These are phyloP conservation scores for Paratrimastix pyriformis DNA, from an alignment of 78 protist species.

Conservation along the genomic window DNA sequence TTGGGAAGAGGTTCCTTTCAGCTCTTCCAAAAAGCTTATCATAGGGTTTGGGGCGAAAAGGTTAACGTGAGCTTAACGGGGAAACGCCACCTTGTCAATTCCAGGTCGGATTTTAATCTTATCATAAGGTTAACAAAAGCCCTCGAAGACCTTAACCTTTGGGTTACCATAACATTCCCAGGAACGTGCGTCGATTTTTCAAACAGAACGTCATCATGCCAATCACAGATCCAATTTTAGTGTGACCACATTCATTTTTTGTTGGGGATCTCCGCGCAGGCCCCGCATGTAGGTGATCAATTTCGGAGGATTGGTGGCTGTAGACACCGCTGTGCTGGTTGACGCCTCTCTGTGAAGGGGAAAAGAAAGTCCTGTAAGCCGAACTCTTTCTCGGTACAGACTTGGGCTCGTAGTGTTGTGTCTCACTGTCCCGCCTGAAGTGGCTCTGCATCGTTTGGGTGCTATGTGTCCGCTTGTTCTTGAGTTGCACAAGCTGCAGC, in stretches of 20 bases:
- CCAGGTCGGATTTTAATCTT: no score
- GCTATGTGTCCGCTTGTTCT: constrained; percentile 12
- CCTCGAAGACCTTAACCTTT: no score
- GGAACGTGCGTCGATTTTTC: no score
- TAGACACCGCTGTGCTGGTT: background rate
- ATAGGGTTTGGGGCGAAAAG: no score
- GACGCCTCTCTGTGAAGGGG: background rate
- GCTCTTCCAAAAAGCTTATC: no score
- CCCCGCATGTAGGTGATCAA: constrained; percentile 7
- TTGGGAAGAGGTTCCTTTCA: background rate
- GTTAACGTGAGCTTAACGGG: no score
- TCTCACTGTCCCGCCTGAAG: constrained; percentile 33
- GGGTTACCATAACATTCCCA: background rate
- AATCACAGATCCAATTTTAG: background rate
- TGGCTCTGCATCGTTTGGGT: constrained; percentile 20
- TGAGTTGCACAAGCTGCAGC: constrained; percentile 1
- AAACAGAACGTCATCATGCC: no score
- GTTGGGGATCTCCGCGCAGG: constrained; percentile 28
- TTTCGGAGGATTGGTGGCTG: background rate
- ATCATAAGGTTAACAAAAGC: no score
- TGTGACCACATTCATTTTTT: background rate
- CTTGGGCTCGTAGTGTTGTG: background rate
- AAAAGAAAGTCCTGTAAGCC: background rate
- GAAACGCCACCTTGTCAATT: no score
- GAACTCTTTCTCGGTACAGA: background rate